Evolutionary conservation across 2,329 filamentous ascomycete species (phyloP), one percentile per base, ranked within the genome.

Genomic region (Shiraia sp.): DNA sequence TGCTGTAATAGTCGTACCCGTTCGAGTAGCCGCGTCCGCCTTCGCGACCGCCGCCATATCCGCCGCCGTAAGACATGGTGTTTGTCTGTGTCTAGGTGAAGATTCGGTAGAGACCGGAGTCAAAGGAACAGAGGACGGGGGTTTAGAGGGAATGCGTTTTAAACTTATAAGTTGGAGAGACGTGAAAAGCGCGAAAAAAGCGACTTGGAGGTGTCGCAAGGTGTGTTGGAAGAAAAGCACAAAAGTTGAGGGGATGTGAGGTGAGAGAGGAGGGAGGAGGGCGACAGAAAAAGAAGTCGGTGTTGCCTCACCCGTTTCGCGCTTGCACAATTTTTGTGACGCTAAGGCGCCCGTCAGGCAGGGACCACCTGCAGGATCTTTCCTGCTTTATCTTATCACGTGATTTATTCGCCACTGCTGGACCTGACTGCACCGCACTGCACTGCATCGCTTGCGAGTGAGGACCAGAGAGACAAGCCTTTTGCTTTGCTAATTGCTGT

Each of bases 51-150:
- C 76, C 79, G 45, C 65, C 61, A 50, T 64, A 32, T 26, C 68
- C 66, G 43, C 68, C 68, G 63, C 82, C 79, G 81, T 88, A 87
- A 73, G 86, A 88, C 86, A 88, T 89, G 68, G 65, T 80, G 65
- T 45, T 22, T 22, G 19, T 22, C 19, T 22, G 19, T 22, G 19
- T 22, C 19, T 4, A 22, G 8, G 51, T 33, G 46, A 40, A 45
- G 45, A 51, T 57, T 61, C 53, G 53, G 66, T 67, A 61, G 55
- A 41, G 59, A 66, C 63, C 47, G 63, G 51, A 59, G 46, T 56
- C 46, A 62, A 57, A 53, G 55, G 49, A 45, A 43, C 44, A 43
- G 44, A 46, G 32, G 32, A 44, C 27, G 32, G 30, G 32, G 36
- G 29, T n/a, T 42, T 26, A 28, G 40, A 62, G 44, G 39, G 58